A percentile compares a stretch with the other conserved stretches of the same genome.
phyloP scores from a whole-genome alignment of 2,329 filamentous ascomycete genomes.

The Aspergillus quadricinctus region DNA sequence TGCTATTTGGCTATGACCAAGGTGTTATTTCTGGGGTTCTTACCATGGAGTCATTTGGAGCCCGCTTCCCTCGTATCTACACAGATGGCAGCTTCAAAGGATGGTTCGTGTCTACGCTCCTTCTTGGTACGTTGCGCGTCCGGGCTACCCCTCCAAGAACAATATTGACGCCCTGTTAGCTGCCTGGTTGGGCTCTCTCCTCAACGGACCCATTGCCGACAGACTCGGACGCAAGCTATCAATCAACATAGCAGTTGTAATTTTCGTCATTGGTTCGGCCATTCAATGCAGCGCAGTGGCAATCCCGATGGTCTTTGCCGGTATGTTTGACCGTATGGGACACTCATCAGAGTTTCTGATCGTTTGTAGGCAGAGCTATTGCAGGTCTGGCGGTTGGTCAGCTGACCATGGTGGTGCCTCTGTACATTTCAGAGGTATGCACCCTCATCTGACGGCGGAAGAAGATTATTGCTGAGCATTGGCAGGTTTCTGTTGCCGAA shows the following conservation, averaged over 20 bases:
- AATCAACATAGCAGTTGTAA: slow-evolving; percentile 47
- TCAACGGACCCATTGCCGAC: slow-evolving; percentile 48
- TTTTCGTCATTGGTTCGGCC: slow-evolving; percentile 51
- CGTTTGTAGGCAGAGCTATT: slow-evolving; percentile 35
- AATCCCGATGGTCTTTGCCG: slow-evolving; percentile 41
- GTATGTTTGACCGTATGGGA: slow-evolving; percentile 34
- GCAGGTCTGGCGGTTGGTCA: slow-evolving; percentile 43
- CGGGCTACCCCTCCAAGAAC: neutral
- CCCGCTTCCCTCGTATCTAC: slow-evolving; percentile 38
- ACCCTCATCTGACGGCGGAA: neutral
- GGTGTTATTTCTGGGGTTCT: slow-evolving; percentile 47
- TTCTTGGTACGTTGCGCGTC: slow-evolving; percentile 33
- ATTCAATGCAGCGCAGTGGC: slow-evolving; percentile 43
- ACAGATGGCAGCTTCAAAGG: slow-evolving; percentile 47
- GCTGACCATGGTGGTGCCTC: slow-evolving; percentile 46
- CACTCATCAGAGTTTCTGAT: neutral
- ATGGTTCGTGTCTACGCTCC: slow-evolving; percentile 50
- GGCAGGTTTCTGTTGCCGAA: slow-evolving; percentile 41
- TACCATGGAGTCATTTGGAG: slow-evolving; percentile 45
- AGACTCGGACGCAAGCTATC: slow-evolving; percentile 49
- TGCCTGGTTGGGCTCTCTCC: slow-evolving; percentile 49
- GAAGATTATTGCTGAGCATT: neutral
- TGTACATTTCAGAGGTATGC: slow-evolving; percentile 51
- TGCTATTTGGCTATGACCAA: slow-evolving; percentile 50
- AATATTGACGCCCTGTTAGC: slow-evolving; percentile 22